phyloP scores from a whole-genome alignment of 805 yeast species.

The Ogataea parapolymorpha region DNA sequence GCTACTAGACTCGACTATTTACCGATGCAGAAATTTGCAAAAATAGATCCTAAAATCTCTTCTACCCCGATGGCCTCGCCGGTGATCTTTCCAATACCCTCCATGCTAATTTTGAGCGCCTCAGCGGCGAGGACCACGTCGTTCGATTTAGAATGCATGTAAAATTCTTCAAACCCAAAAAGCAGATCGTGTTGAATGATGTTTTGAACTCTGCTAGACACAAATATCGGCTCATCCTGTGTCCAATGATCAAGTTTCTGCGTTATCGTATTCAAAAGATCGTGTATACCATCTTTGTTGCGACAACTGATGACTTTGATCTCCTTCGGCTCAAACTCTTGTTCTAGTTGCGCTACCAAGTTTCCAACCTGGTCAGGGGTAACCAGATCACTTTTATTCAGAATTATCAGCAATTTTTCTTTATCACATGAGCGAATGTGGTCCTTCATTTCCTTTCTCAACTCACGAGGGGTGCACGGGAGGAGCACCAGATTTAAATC shows the following conservation, averaged over 20 bases:
- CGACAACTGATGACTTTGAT: conserved; percentile 61
- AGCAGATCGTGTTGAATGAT: conserved; percentile 72
- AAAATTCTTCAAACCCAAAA: conserved; percentile 67
- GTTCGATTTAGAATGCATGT: conserved; percentile 43
- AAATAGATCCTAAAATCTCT: conserved; percentile 86
- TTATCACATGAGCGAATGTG: conserved; percentile 33
- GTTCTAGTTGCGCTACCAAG: conserved; percentile 20
- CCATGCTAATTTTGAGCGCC: conserved; percentile 65
- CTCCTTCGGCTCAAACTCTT: conserved; percentile 28
- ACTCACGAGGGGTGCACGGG: conserved; percentile 37
- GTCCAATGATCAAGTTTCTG: conserved; percentile 4
- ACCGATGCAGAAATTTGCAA: conserved; percentile 91
- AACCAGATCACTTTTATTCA: conserved; percentile 62
- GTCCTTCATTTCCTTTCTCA: conserved; percentile 37
- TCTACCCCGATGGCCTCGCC: conserved; percentile 88
- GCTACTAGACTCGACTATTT: conserved; percentile 41
- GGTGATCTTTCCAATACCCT: conserved; percentile 88
- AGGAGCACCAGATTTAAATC: conserved; percentile 69
- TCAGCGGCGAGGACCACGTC: conserved; percentile 84
- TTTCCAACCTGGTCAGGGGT: conserved; percentile 6
- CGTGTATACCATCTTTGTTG: conserved; percentile 46
- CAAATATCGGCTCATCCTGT: conserved; percentile 59
- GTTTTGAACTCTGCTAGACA: conserved; percentile 75
- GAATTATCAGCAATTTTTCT: conserved; percentile 36
- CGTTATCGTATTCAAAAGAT: conserved; percentile 38